phyloP scores from a whole-genome alignment of 805 yeast species.

The Myxozyma mucilagina region DNA sequence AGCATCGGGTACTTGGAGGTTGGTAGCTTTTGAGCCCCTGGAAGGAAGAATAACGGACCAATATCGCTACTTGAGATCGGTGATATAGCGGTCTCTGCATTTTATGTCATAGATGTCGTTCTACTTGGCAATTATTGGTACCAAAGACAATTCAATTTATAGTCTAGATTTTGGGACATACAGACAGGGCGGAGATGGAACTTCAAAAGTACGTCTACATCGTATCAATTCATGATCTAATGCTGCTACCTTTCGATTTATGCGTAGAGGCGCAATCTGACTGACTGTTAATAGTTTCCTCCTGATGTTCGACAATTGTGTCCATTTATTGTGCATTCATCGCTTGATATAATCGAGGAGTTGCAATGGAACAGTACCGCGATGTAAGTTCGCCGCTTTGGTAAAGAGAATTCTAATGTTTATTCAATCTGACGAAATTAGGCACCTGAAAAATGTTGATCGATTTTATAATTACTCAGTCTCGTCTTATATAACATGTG shows the following conservation, averaged over 20 bases:
- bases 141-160: conserved; percentile 80
- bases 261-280: not conserved
- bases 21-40: not conserved
- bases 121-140: conserved; percentile 85
- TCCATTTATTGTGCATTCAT: conserved; percentile 85
- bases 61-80: not conserved
- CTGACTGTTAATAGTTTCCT: conserved; percentile 48
- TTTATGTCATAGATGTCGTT: conserved; percentile 59
- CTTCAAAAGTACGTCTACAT: conserved; percentile 41
- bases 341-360: conserved; percentile 90
- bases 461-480: conserved; percentile 78
- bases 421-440: not conserved
- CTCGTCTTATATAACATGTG: conserved; percentile 86
- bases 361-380: conserved; percentile 72
- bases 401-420: not conserved
- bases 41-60: not conserved
- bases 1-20: not conserved
- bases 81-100: not conserved
- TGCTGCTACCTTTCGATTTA: not conserved
- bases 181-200: conserved; percentile 67
- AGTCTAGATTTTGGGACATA: conserved; percentile 82
- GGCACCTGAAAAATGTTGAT: conserved; percentile 75
- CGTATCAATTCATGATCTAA: not conserved
- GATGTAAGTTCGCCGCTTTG: conserved; percentile 37
- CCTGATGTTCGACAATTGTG: conserved; percentile 72